Evolutionary conservation across 371 early-diverging fungal species (phyloP), one percentile per base, ranked within the genome.

Genomic region (Funneliformis caledonium): DNA sequence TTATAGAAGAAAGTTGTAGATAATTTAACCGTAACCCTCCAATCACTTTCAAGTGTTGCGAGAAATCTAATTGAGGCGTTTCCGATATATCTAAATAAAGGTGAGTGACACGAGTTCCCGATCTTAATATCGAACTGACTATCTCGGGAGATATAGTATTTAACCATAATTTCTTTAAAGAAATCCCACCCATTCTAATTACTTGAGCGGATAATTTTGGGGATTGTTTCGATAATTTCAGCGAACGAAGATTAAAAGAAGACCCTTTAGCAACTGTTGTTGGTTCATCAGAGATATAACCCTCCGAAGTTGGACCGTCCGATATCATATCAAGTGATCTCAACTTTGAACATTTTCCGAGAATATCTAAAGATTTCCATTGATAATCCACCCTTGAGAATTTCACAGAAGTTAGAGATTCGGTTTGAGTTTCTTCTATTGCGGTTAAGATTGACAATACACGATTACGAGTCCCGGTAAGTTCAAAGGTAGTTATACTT

Each of bases 281-380:
- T 37, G 37, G 37, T 10, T 67, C 67, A 37, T 42, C 37, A 67
- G 67, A 4, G 16, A 42, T 19, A 19, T 56, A 7, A 22, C 11
- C 37, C 37, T 37, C 37, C 37, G 37, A 19, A 22, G 16, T 11
- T 70, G 7, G 26, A 47, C 10, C 4, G 1, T 45, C 16, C 0
- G 70, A 70, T 4, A 22, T 7, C n/a, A 70, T 22, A 43, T 70
- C 70, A 5, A 70, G 22, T 19, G 70, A n/a, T 43, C 22, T 42
- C 43, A 70, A 70, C 0, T 70, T 70, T 70, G 47, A 43, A 45
- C 70, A 70, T 70, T 70, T 70, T 43, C 45, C 42, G 12, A 70
- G 43, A n/a, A 70, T 4, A 3, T 70, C 70, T 43, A 70, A n/a
- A 42, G 47, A 70, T 43, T 42, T 11, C 70, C 70, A 70, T 3